Base-by-base conservation (phyloP, 768 basidiomycete genomes). In the Boletus subparvulus region DNA sequence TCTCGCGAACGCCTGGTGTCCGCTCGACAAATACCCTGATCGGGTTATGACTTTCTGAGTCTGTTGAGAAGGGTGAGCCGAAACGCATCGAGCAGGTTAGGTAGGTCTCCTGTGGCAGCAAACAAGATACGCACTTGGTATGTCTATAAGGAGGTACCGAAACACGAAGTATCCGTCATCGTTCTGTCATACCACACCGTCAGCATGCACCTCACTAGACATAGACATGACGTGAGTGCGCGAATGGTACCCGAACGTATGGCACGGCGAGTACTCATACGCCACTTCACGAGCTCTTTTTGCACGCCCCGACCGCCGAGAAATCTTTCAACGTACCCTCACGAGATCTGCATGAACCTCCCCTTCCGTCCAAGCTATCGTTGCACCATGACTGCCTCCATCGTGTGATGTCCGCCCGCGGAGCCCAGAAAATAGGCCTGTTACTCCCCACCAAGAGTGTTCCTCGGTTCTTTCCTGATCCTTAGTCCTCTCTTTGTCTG, bases 291-390 rank as follows among this genome's bases (percentile, higher is more conserved):
- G 41, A 24, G 32, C 61, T 21, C 42, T 30, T 44, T 30, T 36
- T 17, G 44, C 40, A 19, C 16, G 49, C 54, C 30, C 7, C 33
- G 33, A 42, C 44, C 17, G 21, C 40, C 19, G 49, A 52, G 17
- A 56, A 58, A 55, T 42, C 21, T 39, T 43, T 54, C 19, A 19
- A 75, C 83, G 55, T 71, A 90, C 90, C 78, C 82, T 82, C 56
- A 91, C 77, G 41, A 91, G 78, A 71, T 88, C 85, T 10, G 84
- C 91, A 69, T 92, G 91, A 10, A 89, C 88, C 63, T 92, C 89
- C 9, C 91, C 90, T 58, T 92, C 89, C 17, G 79, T 84, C 73
- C 80, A 89, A 17, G 73, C 64, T 55, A 74, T 75, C 13, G 78
- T 80, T 21, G 74, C 73, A 35, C 75, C 74, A 19, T 67, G 58